A percentile compares a stretch with the other conserved stretches of the same genome.
These are phyloP conservation scores for Eucalyptus cladocalyx DNA, from an alignment of 345 rosid genomes.

Conservation along the genomic window DNA sequence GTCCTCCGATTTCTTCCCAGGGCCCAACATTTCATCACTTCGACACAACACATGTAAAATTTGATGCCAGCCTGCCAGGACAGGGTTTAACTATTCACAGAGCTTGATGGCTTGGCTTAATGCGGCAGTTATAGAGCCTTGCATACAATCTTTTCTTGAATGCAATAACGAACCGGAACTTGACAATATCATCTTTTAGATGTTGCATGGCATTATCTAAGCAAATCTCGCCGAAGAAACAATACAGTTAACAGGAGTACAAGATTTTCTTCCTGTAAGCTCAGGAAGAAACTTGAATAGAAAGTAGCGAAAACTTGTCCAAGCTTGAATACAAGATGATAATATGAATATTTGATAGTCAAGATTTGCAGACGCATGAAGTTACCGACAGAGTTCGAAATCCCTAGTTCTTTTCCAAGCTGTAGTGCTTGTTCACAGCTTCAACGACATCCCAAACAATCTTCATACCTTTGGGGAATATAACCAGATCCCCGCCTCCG, in stretches of 20 bases:
- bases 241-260: neutral
- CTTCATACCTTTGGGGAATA: slow-evolving; percentile 42
- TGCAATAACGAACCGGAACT: neutral
- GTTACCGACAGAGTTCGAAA: neutral
- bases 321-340: neutral
- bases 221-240: neutral
- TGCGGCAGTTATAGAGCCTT: neutral
- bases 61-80: neutral
- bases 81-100: neutral
- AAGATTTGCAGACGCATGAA: neutral
- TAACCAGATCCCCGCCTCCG: slow-evolving; percentile 31
- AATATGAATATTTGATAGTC: neutral
- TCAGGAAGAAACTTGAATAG: neutral
- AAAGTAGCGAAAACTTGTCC: neutral
- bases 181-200: neutral
- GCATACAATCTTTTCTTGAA: neutral
- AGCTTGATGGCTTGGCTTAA: neutral
- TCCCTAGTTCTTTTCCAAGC: slow-evolving; percentile 6
- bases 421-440: slow-evolving; percentile 32
- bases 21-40: neutral
- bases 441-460: slow-evolving; percentile 28
- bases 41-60: neutral
- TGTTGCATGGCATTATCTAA: neutral
- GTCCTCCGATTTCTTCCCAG: neutral
- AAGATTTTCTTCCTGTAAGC: neutral